Base-by-base conservation (phyloP, 2,329 filamentous ascomycete species). In the Pezicula neosporulosa region DNA sequence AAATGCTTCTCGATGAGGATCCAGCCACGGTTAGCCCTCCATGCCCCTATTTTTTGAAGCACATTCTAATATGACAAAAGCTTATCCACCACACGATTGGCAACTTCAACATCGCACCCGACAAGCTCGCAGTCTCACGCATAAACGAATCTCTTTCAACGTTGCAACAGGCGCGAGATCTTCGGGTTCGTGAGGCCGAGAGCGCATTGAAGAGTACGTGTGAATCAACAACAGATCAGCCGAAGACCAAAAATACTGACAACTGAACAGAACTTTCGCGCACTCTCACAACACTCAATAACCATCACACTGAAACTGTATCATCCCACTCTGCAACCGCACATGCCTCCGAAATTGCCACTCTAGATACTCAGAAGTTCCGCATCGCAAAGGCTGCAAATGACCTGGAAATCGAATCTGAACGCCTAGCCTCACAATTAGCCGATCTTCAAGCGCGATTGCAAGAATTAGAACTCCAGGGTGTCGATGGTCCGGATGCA, bases 31-130 rank as follows among this genome's bases (percentile, higher is more conserved):
- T 95, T 82, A 55, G 82, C 67, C 44, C 18, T 38, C 36, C 49
- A 47, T 35, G n/a, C 47, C 42, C 44, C 37, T 42, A 24, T 39
- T 30, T 44, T 27, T 37, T 37, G 13, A 9, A 16, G 13, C 8
- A 42, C 43, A 52, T 56, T 47, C 51, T 46, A 48, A 38, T 13
- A 21, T 38, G 13, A 19, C 39, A 46, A 37, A 70, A 94, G 89
- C 87, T 97, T 66, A 96, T 99, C 73, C 81, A 86, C 67, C 88
- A 95, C 74, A 96, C 92, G 39, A 87, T 95, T 64, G 81, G 85
- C 63, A 96, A 97, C 78, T 99, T 99, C 83, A 94, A 96, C 75
- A 96, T 93, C 64, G 78, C 82, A 18, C 90, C 90, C 10, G 94
- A 99, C 77, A 94, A 91, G 66, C 77, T 84, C 59, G 89, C 89